Percentiles rank a stretch among this genome's conserved stretches.
Conservation (phyloP, 306 rosid genomes). For the Astragalus glycyphyllos region DNA sequence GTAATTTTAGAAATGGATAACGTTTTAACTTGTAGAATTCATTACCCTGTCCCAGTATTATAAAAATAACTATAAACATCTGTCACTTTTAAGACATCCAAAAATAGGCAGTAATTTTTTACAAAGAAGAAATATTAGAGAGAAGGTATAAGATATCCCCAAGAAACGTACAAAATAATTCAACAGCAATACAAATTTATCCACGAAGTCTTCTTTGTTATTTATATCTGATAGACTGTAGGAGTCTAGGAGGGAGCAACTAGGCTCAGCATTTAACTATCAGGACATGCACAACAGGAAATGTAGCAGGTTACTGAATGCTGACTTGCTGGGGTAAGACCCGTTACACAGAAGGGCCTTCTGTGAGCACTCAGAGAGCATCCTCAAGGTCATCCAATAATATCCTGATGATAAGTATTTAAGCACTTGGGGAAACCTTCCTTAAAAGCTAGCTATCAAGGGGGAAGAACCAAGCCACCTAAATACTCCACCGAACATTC, state of each 20-base stretch:
- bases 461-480: too few species aligned
- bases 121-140: background rate
- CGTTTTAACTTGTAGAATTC: slow-evolving; percentile 25
- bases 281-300: slow-evolving; percentile 17
- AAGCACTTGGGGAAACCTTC: too few species aligned
- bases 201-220: background rate
- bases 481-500: too few species aligned
- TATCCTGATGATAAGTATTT: background rate
- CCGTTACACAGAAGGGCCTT: slow-evolving; percentile 14
- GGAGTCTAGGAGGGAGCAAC: slow-evolving; percentile 1
- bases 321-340: slow-evolving; percentile 31
- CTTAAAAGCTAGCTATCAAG: too few species aligned
- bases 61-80: background rate
- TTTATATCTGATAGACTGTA: slow-evolving; percentile 21
- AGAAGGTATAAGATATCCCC: slow-evolving; percentile 16
- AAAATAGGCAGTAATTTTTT: slow-evolving; percentile 11
- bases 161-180: background rate
- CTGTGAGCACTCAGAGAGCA: background rate
- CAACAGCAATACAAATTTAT: slow-evolving; percentile 23
- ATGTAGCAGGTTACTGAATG: slow-evolving; percentile 10
- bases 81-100: background rate
- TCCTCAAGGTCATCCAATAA: slow-evolving; percentile 9
- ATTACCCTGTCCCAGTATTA: slow-evolving; percentile 7
- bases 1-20: slow-evolving; percentile 9
- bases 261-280: slow-evolving; percentile 20